Conservation (phyloP, 495 filamentous ascomycete genomes). For the Trichoderma virens region DNA sequence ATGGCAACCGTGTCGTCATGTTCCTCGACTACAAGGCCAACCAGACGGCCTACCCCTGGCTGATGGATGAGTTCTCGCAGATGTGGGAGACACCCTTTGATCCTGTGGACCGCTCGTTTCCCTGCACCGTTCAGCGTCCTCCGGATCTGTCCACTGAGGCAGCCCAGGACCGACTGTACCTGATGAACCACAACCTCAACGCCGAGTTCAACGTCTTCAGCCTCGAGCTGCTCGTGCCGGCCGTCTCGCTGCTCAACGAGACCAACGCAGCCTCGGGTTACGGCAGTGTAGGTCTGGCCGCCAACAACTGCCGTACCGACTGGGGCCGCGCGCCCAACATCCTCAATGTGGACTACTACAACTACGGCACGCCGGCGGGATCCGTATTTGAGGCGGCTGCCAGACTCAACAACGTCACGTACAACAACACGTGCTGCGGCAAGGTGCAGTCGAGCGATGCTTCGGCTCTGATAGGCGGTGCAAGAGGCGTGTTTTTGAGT, state of each 20-base stretch:
- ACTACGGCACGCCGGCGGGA: constrained; percentile 58
- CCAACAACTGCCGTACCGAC: constrained; percentile 53
- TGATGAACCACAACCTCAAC: constrained; percentile 92
- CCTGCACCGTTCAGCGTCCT: constrained; percentile 63
- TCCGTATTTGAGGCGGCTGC: constrained; percentile 90
- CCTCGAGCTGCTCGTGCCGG: constrained; percentile 62
- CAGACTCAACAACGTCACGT: constrained; percentile 75
- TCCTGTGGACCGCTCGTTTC: constrained; percentile 52
- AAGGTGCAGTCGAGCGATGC: constrained; percentile 5
- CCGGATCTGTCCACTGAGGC: constrained; percentile 47
- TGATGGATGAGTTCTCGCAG: constrained; percentile 65
- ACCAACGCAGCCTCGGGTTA: constrained; percentile 62
- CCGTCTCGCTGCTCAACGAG: constrained; percentile 52
- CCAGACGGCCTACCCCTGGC: constrained; percentile 65
- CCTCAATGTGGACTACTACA: constrained; percentile 86
- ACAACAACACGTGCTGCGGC: constrained; percentile 68
- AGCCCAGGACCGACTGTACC: constrained; percentile 60
- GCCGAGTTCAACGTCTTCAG: constrained; percentile 57
- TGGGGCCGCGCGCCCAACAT: constrained; percentile 78
- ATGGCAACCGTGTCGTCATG: constrained; percentile 43
- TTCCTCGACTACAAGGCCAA: constrained; percentile 76
- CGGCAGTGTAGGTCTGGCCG: constrained; percentile 66
- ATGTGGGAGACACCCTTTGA: constrained; percentile 76
- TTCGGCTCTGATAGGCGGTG: neutral
- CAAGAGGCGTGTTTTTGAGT: neutral